Base-by-base conservation (phyloP, 2,329 filamentous ascomycete species). In the Xylaria sp. region DNA sequence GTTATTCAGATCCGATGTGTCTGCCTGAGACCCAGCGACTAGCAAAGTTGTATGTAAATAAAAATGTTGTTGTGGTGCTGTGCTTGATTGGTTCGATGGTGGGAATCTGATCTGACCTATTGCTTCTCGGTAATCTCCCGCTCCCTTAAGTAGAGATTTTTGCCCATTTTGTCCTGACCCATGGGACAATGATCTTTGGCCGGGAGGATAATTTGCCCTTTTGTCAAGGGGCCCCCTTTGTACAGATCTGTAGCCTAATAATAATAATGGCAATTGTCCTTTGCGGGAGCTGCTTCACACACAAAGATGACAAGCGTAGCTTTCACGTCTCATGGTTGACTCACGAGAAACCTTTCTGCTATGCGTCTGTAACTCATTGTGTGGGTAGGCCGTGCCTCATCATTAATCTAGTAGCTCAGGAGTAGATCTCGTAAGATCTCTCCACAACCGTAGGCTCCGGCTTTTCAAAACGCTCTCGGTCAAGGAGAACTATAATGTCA, bases 401-500 rank as follows among this genome's bases (percentile, higher is more conserved):
- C 16, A 9, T 37, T 21, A 22, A 17, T 16, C 7, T 17, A 20
- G 18, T 11, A 4, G 11, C 29, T 47, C 20, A 52, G 9, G 22
- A 13, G 37, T 17, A 44, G 9, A 50, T 44, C 39, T 50, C 47
- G 17, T 50, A 29, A 8, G 47, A 50, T 7, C 47, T 34, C 1
- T n/a, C 9, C 13, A n/a, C 2, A 2, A 44, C 7, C 8, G 48
- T 44, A 20, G 20, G 19, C 18, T 50, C 48, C 4, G 48, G 48
- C 13, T 39, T n/a, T 26, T 50, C 48, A 7, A 50, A 19, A 11
- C 48, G 43, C 26, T 29, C 40, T n/a, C 48, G 37, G 24, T 50
- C 48, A 16, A 40, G 37, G 16, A 50, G 29, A 24, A 50, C 22
- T 2, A 50, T 21, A n/a, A 50, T 29, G 21, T 50, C 48, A n/a